Evolutionary conservation across 441 rosid genomes (phyloP).

Genomic region (Populus tomentosa): DNA sequence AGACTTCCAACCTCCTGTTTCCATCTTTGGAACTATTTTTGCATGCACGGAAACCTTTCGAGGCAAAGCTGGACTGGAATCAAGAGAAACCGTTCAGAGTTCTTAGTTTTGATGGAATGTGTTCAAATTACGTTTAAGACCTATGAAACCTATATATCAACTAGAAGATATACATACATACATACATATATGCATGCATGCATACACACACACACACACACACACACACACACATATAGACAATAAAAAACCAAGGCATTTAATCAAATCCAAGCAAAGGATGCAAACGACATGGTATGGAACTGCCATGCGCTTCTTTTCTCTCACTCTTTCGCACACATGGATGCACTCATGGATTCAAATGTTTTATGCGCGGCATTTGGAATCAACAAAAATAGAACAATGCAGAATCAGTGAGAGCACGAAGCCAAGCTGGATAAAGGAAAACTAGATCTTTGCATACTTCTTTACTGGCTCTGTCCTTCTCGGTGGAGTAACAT

Average conservation of each 20-base stretch:
- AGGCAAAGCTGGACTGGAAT: conserved; percentile 40
- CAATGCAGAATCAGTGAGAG: background rate
- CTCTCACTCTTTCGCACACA: background rate
- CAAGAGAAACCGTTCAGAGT: conserved; percentile 14
- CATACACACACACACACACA: too few relatives aligned
- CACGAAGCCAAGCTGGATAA: background rate
- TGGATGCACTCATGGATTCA: background rate
- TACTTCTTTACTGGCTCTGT: conserved; percentile 42
- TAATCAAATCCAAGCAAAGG: background rate
- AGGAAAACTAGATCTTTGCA: conserved; percentile 12
- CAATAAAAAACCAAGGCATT: background rate
- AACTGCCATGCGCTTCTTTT: background rate
- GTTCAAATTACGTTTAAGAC: background rate
- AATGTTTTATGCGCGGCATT: background rate
- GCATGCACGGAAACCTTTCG: conserved; percentile 26
- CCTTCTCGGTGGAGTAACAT: conserved; percentile 23
- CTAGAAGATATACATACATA: background rate
- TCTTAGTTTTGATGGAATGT: background rate
- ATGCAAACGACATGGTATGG: background rate
- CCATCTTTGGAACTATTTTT: conserved; percentile 33
- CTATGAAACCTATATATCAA: background rate
- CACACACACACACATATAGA: background rate
- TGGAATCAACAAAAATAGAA: background rate
- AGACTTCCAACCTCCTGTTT: conserved; percentile 58
- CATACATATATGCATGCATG: too few relatives aligned